Percentiles rank a stretch among this genome's conserved stretches.
These are phyloP conservation scores for Parietaria judaica DNA, from an alignment of 306 rosid genomes.

Conservation along the genomic window DNA sequence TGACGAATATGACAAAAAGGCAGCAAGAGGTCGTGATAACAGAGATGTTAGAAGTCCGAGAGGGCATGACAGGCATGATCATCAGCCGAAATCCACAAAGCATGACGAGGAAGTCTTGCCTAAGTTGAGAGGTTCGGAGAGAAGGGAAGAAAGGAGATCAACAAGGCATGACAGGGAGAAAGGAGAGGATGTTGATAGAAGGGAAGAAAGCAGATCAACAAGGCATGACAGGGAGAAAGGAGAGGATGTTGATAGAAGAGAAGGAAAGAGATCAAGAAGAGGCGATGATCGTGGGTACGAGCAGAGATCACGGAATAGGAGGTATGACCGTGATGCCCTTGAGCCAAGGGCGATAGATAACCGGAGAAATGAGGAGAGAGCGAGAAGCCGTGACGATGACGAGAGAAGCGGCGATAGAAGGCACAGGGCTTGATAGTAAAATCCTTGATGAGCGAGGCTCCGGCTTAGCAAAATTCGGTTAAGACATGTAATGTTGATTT, in stretches of 20 bases:
- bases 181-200: conserved; percentile 36
- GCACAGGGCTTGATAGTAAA: conserved; percentile 4
- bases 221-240: conserved; percentile 27
- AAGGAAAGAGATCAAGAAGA: conserved; percentile 38
- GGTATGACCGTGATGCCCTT: conserved; percentile 29
- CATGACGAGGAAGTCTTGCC: no score
- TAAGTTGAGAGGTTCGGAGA: conserved; percentile 6
- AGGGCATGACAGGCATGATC: conserved; percentile 16
- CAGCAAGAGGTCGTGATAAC: conserved; percentile 24
- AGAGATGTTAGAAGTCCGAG: conserved; percentile 30
- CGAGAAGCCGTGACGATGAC: conserved; percentile 25
- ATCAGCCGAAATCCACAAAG: conserved; percentile 24
- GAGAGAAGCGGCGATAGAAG: conserved; percentile 34
- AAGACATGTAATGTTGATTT: no score
- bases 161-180: conserved; percentile 28
- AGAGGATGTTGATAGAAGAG: conserved; percentile 33
- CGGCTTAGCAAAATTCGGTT: conserved; percentile 2
- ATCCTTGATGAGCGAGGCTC: conserved; percentile 2
- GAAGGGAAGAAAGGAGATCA: conserved; percentile 38
- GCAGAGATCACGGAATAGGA: conserved; percentile 42
- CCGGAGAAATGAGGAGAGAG: conserved; percentile 34
- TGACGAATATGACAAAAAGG: conserved; percentile 11
- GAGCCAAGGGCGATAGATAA: conserved; percentile 31
- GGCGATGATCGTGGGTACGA: conserved; percentile 27
- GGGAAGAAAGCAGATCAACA: conserved; percentile 39